These are phyloP conservation scores for Mucor velutinosus DNA, from an alignment of 371 early-diverging fungal genomes.

Conservation along the genomic window DNA sequence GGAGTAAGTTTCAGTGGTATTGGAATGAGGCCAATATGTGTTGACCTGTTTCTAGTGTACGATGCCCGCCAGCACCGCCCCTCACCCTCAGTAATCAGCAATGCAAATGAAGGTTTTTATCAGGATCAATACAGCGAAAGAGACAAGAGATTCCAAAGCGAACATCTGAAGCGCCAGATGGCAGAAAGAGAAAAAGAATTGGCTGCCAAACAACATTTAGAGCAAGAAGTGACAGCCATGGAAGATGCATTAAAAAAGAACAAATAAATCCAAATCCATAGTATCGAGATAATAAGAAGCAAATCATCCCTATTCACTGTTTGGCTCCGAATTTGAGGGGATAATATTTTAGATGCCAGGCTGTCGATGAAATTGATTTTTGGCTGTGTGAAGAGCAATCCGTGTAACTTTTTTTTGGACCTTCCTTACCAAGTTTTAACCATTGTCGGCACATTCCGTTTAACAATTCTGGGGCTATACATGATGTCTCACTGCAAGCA, in stretches of 20 bases:
- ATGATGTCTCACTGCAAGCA: background rate
- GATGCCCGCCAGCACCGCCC: constrained; percentile 32
- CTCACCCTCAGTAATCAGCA: constrained; percentile 25
- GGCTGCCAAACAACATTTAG: constrained; percentile 8
- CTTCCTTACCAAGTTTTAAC: background rate
- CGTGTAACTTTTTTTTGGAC: background rate
- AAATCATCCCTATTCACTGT: background rate
- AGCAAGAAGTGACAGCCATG: constrained; percentile 19
- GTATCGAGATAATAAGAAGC: background rate
- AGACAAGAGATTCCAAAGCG: constrained; percentile 24
- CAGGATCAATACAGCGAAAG: constrained; percentile 45
- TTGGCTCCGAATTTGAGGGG: background rate
- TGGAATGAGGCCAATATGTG: background rate
- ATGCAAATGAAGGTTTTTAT: constrained; percentile 23
- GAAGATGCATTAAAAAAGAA: constrained; percentile 1
- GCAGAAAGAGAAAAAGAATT: constrained; percentile 24
- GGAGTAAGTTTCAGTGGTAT: constrained; percentile 22
- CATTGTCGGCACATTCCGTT: background rate
- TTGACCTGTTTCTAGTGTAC: constrained; percentile 24
- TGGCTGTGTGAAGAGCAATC: background rate
- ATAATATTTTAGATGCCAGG: background rate
- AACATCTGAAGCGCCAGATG: constrained; percentile 15
- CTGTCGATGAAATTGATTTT: background rate
- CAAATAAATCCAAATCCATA: background rate
- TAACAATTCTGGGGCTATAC: background rate